Evolutionary conservation across 257 asterid species (phyloP).

Genomic region (Thymus quinquecostatus): DNA sequence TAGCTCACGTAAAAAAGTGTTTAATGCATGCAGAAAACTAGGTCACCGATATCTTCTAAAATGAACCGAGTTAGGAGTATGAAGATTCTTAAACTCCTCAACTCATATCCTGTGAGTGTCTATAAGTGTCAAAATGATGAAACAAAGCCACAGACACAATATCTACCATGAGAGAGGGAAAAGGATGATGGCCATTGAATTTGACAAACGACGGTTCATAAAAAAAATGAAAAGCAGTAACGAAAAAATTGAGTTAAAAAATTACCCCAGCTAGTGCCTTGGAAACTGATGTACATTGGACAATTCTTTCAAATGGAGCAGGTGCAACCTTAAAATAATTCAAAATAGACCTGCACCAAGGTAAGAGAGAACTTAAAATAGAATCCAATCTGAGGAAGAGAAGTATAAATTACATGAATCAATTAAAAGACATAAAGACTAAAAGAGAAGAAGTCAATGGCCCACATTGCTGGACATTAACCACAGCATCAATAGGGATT

Average conservation of each 20-base stretch:
- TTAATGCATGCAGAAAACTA: neutral
- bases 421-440: neutral
- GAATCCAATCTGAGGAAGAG: neutral
- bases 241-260: neutral
- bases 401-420: conserved; percentile 5
- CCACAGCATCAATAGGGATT: neutral
- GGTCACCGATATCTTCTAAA: neutral
- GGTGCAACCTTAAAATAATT: conserved; percentile 78
- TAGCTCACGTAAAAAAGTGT: neutral
- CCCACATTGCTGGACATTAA: conserved; percentile 10
- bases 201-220: neutral
- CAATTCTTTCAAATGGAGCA: conserved; percentile 84
- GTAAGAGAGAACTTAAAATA: neutral
- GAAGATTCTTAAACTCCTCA: neutral
- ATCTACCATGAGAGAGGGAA: neutral
- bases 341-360: conserved; percentile 62
- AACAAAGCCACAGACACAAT: neutral
- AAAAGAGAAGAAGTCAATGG: neutral
- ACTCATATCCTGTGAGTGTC: neutral
- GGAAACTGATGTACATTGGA: conserved; percentile 40
- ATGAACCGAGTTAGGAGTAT: neutral
- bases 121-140: neutral
- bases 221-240: conserved; percentile 12
- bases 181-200: neutral
- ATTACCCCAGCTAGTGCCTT: conserved; percentile 53